Conservation (phyloP, 371 early-diverging fungal genomes). For the Actinomortierella wolfii region DNA sequence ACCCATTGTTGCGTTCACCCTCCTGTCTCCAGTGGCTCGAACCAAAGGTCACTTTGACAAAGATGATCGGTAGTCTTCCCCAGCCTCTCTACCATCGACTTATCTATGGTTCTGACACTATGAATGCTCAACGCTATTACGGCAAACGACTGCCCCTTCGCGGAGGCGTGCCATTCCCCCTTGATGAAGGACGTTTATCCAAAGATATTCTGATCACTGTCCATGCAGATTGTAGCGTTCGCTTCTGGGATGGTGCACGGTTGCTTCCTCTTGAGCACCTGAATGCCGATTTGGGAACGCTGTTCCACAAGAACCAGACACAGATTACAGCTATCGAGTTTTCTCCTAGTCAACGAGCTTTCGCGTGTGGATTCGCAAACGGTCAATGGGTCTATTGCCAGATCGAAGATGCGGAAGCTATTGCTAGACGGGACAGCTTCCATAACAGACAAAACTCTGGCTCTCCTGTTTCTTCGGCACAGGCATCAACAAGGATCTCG, state of each 20-base stretch:
- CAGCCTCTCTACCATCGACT: slow-evolving; percentile 16
- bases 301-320: slow-evolving; percentile 49
- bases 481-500: no score
- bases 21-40: slow-evolving; percentile 53
- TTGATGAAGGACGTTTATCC: slow-evolving; percentile 52
- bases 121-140: neutral
- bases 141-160: slow-evolving; percentile 50
- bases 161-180: slow-evolving; percentile 50
- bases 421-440: no score
- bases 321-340: slow-evolving; percentile 32
- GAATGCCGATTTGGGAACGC: slow-evolving; percentile 46
- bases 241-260: slow-evolving; percentile 60
- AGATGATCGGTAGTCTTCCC: slow-evolving; percentile 25
- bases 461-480: no score
- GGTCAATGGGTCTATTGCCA: slow-evolving; percentile 34
- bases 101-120: slow-evolving; percentile 12
- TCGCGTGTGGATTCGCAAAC: slow-evolving; percentile 50
- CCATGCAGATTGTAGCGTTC: slow-evolving; percentile 51
- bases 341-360: slow-evolving; percentile 15
- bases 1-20: slow-evolving; percentile 36
- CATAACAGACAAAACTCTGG: no score
- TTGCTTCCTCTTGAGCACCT: slow-evolving; percentile 55
- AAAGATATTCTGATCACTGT: slow-evolving; percentile 57
- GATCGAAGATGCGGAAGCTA: no score
- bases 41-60: slow-evolving; percentile 48